A percentile compares a stretch with the other conserved stretches of the same genome.
Conservation (phyloP, 495 filamentous ascomycete species). For the Aspergillus carlsbadensis region DNA sequence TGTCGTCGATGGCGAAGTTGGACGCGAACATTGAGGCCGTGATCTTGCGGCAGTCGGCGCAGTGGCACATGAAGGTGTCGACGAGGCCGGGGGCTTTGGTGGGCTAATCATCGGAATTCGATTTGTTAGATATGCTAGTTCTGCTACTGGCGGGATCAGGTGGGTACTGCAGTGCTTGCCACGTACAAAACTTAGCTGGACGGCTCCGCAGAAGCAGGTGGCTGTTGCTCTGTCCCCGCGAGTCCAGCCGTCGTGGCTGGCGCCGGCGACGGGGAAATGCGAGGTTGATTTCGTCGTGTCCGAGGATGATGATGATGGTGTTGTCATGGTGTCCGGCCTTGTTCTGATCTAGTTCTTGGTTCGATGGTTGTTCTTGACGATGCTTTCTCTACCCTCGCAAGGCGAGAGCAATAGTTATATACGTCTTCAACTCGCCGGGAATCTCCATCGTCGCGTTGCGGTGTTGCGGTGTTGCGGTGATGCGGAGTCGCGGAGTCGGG, state of each 20-base stretch:
- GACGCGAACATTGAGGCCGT: conserved; percentile 3
- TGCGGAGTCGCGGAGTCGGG: too few species aligned
- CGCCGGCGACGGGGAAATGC: neutral
- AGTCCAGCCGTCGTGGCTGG: neutral
- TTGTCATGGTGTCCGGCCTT: too few species aligned
- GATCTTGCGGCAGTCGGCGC: conserved; percentile 8
- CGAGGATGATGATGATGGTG: too few species aligned
- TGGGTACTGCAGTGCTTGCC: too few species aligned
- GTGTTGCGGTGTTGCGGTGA: too few species aligned
- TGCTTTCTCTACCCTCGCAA: too few species aligned
- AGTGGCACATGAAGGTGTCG: conserved; percentile 9
- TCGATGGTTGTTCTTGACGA: too few species aligned
- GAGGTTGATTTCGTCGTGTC: neutral
- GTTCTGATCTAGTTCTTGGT: too few species aligned
- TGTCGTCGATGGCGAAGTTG: neutral
- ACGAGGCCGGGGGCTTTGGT: neutral
- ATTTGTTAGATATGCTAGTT: neutral
- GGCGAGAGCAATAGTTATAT: too few species aligned
- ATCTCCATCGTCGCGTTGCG: too few species aligned
- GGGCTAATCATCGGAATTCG: neutral
- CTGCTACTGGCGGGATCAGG: too few species aligned
- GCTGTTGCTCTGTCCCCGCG: neutral
- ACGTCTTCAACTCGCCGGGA: too few species aligned
- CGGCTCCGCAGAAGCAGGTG: neutral
- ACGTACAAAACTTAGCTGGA: conserved; percentile 5